Base-by-base conservation (phyloP, 148 eudicot species). In the Vaccinium corymbosum region DNA sequence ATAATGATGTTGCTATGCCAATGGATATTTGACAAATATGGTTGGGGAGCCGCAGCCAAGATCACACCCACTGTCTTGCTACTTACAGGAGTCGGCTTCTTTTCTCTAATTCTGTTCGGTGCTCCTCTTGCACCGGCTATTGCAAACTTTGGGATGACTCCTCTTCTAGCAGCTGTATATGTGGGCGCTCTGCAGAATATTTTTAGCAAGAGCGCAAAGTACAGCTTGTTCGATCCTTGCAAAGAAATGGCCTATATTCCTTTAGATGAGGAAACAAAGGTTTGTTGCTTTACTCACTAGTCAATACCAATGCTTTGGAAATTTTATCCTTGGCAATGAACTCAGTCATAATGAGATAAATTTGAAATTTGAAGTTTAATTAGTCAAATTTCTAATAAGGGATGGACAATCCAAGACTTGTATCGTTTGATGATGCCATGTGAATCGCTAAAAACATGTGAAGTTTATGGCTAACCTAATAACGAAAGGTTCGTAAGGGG, bases 231-330 rank as follows among this genome's bases (percentile, higher is more conserved):
- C 83, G 99, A 97, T 85, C 98, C 99, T 57, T 97, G 99, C 95
- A 97, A 97, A 82, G 99, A 97, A 84, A 97, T 97, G 99, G 99
- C 99, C 7, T 97, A 95, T 85, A 97, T 95, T 93, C 99, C 99
- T 64, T 87, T 97, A 90, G 99, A 97, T 29, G 99, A 97, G 86
- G 99, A 97, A 82, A 97, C 99, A 66, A 97, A 97, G 99, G 99
- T 95, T 89, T 78, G 91, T 32, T 80, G 46, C 51, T 81, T 42
- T 4, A 82, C 50, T 70, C 5, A 29, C 49, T 55, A 72, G 2
- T 38, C 38, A 16, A 19, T 15, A 42, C 46, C 46, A 42, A 70
- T 27, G 38, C 32, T 68, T 59, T 68, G 76, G 49, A 15, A 72
- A 72, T 35, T 29, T 72, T 72, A 17, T 72, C 4, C 22, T 25